Base-by-base conservation (phyloP, 163 green algal species). In the Volvox carteri region DNA sequence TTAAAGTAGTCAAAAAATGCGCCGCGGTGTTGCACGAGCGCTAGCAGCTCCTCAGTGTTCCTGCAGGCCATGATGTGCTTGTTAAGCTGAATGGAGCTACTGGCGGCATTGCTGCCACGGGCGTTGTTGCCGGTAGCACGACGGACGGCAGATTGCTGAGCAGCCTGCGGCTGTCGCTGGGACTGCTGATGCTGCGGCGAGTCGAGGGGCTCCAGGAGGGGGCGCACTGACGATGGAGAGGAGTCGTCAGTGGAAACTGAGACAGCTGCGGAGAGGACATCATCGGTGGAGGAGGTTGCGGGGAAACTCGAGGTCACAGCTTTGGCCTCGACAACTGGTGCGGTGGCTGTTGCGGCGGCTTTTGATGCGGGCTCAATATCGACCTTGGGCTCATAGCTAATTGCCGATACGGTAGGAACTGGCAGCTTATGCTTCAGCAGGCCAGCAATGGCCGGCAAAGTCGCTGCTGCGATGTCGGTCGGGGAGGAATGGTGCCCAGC, bases 1-100 rank as follows among this genome's bases (percentile, higher is more conserved):
- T 96, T 96, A 86, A 96, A 94, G 76, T 91, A 88, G 88, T 94
- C 93, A 52, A 96, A 94, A 1, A 86, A 70, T 21, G 67, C 23
- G n/a, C 89, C 90, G 41, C 90, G 90, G 21, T 73, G 41, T 30
- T 86, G 70, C 52, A 94, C 92, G 11, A 94, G 80, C 18, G 65
- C 54, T 11, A 91, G 84, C 52, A 94, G 92, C 37, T 93, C 81
- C 19, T 68, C 48, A 9, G 78, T 74, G 56, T n/a, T 92, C 70
- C 75, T 39, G 42, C 86, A 86, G 48, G 85, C 84, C 84, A 91
- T 93, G 78, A 94, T 94, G 44, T 91, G 84, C 85, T 93, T 93
- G 87, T 94, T 94, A 0, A 94, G 60, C 48, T 77, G 62, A 54
- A 94, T 85, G 41, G 78, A 91, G 68, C 4, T 44, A 73, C 28